Base-by-base conservation (phyloP, 371 early-diverging fungal species). In the Smittium culicis region DNA sequence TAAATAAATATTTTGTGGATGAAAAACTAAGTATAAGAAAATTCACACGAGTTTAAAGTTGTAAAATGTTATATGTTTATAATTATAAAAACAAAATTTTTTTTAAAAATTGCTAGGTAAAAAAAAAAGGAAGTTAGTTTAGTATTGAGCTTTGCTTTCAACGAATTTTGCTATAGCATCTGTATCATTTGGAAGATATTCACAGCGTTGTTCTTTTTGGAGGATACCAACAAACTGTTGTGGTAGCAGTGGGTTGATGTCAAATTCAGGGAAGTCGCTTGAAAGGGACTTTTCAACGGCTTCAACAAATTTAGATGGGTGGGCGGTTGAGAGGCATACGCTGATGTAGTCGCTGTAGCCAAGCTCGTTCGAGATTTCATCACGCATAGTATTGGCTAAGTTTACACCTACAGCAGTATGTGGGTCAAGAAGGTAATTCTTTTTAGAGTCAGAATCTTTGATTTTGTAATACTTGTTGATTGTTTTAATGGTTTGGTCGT, bases 361-460 rank as follows among this genome's bases (percentile, higher is more conserved):
- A 20, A 72, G 67, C 25, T 66, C 71, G 1, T 64, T 66, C 57
- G 69, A 64, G 32, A 74, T 33, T 20, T 61, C 33, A 28, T 34
- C 2, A 56, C 32, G 34, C 33, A 79, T 66, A 5, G 72, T 72
- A 66, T 94, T 89, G 11, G 93, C 92, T 16, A 93, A 90, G 27
- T 80, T 79, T 34, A 95, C 90, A 70, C 96, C 98, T 59, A 95
- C 93, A 2, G 98, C 93, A 0, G 96, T 94, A 71, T 97, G 98
- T 27, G 98, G 98, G 68, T 96, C 96, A 65, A 97, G 83, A 33
- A 95, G 78, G 66, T 94, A 93, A 0, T 81, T 68, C 8, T 70
- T 61, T 62, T 86, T 85, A 2, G 74, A 61, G 16, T 25, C n/a
- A 29, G 14, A 66, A n/a, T 74, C 60, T n/a, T 69, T 59, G 31